Evolutionary conservation across 2,329 filamentous ascomycete species (phyloP).

Genomic region (Akanthomyces dipterigenus): DNA sequence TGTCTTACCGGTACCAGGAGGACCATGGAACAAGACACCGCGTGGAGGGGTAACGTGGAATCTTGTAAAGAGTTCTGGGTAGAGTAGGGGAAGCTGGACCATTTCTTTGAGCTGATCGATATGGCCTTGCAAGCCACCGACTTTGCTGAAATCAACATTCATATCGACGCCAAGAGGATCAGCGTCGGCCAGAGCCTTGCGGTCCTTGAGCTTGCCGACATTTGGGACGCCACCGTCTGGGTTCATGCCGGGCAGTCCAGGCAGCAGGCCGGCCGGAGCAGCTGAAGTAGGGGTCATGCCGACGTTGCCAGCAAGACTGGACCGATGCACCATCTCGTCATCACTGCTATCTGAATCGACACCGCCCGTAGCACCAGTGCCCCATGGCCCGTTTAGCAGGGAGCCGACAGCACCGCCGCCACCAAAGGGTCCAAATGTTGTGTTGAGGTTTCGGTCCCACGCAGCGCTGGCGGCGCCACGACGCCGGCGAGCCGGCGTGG

Average conservation of each 20-base stretch:
- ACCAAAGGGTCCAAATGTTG: slow-evolving; percentile 88
- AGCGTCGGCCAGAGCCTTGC: slow-evolving; percentile 84
- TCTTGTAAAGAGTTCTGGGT: slow-evolving; percentile 85
- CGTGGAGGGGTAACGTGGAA: slow-evolving; percentile 92
- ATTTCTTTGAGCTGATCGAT: slow-evolving; percentile 98
- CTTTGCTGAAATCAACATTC: slow-evolving; percentile 87
- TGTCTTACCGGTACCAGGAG: slow-evolving; percentile 95
- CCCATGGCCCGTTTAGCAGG: slow-evolving; percentile 68
- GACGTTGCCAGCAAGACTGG: slow-evolving; percentile 50
- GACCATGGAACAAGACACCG: slow-evolving; percentile 93
- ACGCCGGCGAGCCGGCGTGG: slow-evolving; percentile 64
- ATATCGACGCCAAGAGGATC: slow-evolving; percentile 91
- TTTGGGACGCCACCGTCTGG: slow-evolving; percentile 55
- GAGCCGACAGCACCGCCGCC: slow-evolving; percentile 69
- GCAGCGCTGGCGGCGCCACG: slow-evolving; percentile 50
- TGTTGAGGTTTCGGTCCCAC: slow-evolving; percentile 79
- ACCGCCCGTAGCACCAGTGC: slow-evolving; percentile 65
- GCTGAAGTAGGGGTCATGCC: slow-evolving; percentile 52
- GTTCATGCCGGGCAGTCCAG: slow-evolving; percentile 32
- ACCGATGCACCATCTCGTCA: slow-evolving; percentile 70
- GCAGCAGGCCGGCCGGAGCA: slow-evolving; percentile 39
- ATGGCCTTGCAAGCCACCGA: slow-evolving; percentile 86
- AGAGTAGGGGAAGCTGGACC: slow-evolving; percentile 89
- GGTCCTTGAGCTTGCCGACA: slow-evolving; percentile 88
- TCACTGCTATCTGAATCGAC: slow-evolving; percentile 96